phyloP scores from a whole-genome alignment of 768 basidiomycete species.

The Leccinum imitatum region DNA sequence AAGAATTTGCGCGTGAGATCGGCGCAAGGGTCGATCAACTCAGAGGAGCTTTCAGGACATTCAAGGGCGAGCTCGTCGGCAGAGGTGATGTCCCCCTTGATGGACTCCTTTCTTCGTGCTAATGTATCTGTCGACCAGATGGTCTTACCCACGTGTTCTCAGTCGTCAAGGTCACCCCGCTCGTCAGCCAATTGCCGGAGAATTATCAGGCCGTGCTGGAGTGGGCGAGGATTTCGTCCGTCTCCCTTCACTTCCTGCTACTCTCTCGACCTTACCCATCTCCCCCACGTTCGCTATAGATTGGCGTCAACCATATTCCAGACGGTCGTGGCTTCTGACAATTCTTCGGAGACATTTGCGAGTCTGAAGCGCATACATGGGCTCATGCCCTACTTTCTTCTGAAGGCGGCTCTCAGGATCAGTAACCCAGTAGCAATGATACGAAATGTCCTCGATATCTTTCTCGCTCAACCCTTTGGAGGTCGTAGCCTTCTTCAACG shows the following conservation, averaged over 20 bases:
- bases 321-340: conserved; percentile 89
- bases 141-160: conserved; percentile 88
- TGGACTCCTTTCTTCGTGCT: background rate
- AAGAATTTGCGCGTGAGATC: conserved; percentile 84
- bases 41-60: conserved; percentile 76
- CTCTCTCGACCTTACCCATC: conserved; percentile 8
- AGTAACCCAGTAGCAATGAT: conserved; percentile 98
- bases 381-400: conserved; percentile 96
- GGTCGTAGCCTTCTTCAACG: conserved; percentile 88
- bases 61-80: conserved; percentile 93
- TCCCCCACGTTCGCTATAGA: conserved; percentile 39
- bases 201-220: conserved; percentile 91
- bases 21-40: conserved; percentile 83
- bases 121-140: conserved; percentile 45
- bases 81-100: conserved; percentile 50
- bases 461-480: conserved; percentile 96
- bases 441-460: conserved; percentile 86
- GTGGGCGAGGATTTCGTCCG: conserved; percentile 97
- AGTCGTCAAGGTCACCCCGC: conserved; percentile 77
- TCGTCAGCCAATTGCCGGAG: conserved; percentile 72
- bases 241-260: conserved; percentile 15
- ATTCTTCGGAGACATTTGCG: conserved; percentile 85
- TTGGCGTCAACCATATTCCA: conserved; percentile 97
- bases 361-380: conserved; percentile 91
- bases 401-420: conserved; percentile 87